phyloP scores from a whole-genome alignment of 2,329 filamentous ascomycete species.

The Sclerotinia borealis region DNA sequence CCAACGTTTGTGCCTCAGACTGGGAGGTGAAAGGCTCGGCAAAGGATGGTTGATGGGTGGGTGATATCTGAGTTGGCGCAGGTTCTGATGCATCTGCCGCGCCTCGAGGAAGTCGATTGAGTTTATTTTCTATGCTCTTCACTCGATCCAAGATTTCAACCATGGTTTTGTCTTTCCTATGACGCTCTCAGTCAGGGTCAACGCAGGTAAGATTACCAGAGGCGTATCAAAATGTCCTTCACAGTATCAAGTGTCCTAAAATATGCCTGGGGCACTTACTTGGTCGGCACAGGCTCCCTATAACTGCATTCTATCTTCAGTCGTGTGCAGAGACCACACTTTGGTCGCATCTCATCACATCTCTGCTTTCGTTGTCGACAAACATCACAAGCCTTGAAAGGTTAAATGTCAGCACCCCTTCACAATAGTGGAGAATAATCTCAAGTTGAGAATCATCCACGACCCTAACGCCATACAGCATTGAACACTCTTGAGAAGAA shows the following conservation, averaged over 20 bases:
- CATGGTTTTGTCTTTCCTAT: slow-evolving; percentile 57
- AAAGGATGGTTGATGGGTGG: slow-evolving; percentile 25
- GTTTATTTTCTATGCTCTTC: slow-evolving; percentile 48
- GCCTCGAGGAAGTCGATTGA: slow-evolving; percentile 38
- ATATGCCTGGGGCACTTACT: slow-evolving; percentile 41
- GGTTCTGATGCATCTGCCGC: slow-evolving; percentile 12
- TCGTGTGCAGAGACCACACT: slow-evolving; percentile 53
- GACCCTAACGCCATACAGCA: not conserved
- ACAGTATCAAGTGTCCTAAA: not conserved
- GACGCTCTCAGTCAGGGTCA: slow-evolving; percentile 14
- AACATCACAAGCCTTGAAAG: slow-evolving; percentile 48
- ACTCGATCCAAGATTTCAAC: slow-evolving; percentile 54
- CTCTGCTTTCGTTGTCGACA: slow-evolving; percentile 56
- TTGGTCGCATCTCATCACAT: slow-evolving; percentile 57
- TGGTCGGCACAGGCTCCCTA: slow-evolving; percentile 54
- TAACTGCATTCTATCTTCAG: slow-evolving; percentile 55
- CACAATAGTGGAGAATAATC: not conserved
- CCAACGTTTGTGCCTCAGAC: not conserved
- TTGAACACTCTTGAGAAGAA: not conserved
- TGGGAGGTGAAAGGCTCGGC: not conserved
- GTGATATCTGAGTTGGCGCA: slow-evolving; percentile 24
- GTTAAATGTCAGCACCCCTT: not conserved
- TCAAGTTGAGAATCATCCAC: not conserved
- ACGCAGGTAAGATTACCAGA: not conserved
- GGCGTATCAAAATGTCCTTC: not conserved